These are phyloP conservation scores for Talaromyces islandicus DNA, from an alignment of 2,329 filamentous ascomycete genomes.

Conservation along the genomic window DNA sequence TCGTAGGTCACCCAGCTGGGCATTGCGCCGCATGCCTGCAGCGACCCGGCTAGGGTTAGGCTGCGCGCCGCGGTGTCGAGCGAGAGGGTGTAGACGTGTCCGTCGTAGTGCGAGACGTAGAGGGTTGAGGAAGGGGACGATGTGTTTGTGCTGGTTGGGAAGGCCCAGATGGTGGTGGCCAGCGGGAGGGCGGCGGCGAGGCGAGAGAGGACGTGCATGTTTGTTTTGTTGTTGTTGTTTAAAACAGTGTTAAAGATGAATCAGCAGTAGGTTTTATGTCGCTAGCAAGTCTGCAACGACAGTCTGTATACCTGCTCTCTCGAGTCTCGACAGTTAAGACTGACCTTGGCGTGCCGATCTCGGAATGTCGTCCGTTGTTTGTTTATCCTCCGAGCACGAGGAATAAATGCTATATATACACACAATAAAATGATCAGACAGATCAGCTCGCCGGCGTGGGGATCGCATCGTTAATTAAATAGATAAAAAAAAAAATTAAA, in stretches of 20 bases:
- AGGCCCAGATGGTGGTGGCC: neutral
- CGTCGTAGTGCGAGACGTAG: constrained; percentile 34
- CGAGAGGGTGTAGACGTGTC: constrained; percentile 28
- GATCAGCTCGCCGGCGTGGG: too few species aligned
- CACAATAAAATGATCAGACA: too few species aligned
- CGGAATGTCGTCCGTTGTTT: neutral
- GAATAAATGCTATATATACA: neutral
- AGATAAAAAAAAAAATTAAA: too few species aligned
- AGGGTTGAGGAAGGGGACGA: constrained; percentile 17
- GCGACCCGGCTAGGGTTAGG: constrained; percentile 18
- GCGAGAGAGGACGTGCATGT: neutral
- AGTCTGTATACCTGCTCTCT: too few species aligned
- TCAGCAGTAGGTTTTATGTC: neutral
- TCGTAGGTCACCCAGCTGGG: constrained; percentile 34
- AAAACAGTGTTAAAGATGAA: neutral
- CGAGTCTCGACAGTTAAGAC: too few species aligned
- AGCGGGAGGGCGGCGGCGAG: neutral
- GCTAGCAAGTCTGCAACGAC: neutral
- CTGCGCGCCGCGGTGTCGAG: constrained; percentile 11
- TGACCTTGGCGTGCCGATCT: neutral
- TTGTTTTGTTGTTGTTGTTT: neutral
- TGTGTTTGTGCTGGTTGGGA: neutral
- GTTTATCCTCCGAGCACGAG: neutral
- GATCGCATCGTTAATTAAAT: too few species aligned
- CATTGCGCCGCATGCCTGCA: constrained; percentile 27